Evolutionary conservation across 23 red algal species (phyloP).

Genomic region (Pyropia haitanensis): DNA sequence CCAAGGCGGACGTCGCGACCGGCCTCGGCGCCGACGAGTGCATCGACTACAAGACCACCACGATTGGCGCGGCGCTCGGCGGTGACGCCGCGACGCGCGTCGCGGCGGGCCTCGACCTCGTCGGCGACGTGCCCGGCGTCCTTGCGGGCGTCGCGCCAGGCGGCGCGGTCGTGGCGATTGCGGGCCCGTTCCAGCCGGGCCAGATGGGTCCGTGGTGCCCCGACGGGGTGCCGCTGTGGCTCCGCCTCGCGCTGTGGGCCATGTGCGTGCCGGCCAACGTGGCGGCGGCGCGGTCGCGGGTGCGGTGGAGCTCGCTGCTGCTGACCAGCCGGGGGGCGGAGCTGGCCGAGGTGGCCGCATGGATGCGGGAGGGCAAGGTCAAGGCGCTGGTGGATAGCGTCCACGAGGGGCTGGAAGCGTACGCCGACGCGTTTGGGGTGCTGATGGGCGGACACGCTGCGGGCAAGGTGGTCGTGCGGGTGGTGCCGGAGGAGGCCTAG

Average conservation of each 20-base stretch:
- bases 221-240: too few relatives aligned
- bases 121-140: background rate
- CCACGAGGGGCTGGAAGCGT: constrained; percentile 9
- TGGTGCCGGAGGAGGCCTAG: too few relatives aligned
- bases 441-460: too few relatives aligned
- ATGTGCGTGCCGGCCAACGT: too few relatives aligned
- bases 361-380: constrained; percentile 6
- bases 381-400: constrained; percentile 19
- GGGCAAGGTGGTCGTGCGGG: too few relatives aligned
- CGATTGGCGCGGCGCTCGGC: constrained; percentile 4
- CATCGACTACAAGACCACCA: constrained; percentile 10
- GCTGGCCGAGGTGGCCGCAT: constrained; percentile 4
- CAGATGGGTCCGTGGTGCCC: too few relatives aligned
- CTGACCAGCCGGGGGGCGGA: background rate
- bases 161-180: background rate
- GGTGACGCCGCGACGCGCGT: constrained; percentile 5
- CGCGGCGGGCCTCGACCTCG: constrained; percentile 1
- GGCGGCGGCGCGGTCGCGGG: background rate
- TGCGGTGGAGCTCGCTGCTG: constrained; percentile 1
- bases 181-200: background rate
- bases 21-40: constrained; percentile 12
- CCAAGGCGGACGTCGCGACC: constrained; percentile 8
- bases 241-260: too few relatives aligned
- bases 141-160: background rate
- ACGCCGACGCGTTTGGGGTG: too few relatives aligned